phyloP scores from a whole-genome alignment of 148 eudicot genomes.

The Agrostemma githago region DNA sequence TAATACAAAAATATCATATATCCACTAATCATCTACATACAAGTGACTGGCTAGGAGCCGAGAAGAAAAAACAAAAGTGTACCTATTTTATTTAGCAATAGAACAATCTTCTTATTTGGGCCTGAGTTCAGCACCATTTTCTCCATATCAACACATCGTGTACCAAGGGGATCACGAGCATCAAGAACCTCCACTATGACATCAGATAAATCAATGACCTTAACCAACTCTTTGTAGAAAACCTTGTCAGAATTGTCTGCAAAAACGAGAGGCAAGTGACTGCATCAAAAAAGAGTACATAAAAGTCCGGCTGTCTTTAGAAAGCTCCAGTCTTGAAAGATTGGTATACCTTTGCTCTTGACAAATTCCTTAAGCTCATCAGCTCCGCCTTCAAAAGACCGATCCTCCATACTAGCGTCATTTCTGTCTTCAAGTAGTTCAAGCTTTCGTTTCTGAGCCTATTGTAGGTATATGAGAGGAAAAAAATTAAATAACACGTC shows the following conservation, averaged over 20 bases:
- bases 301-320: neutral
- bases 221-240: slow-evolving; percentile 91
- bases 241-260: slow-evolving; percentile 80
- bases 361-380: slow-evolving; percentile 27
- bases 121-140: slow-evolving; percentile 77
- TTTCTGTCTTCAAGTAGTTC: slow-evolving; percentile 57
- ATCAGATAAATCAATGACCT: slow-evolving; percentile 93
- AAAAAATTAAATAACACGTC: neutral
- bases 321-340: neutral
- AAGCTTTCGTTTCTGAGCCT: slow-evolving; percentile 82
- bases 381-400: slow-evolving; percentile 28
- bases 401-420: slow-evolving; percentile 31
- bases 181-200: slow-evolving; percentile 95
- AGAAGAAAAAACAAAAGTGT: slow-evolving; percentile 3
- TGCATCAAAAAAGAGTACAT: neutral
- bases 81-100: slow-evolving; percentile 95
- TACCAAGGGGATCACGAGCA: slow-evolving; percentile 97
- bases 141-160: slow-evolving; percentile 89
- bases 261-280: slow-evolving; percentile 17
- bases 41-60: neutral
- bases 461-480: slow-evolving; percentile 1
- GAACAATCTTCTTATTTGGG: slow-evolving; percentile 77
- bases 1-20: slow-evolving; percentile 1
- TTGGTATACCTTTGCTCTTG: slow-evolving; percentile 48
- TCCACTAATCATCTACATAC: neutral